Evolutionary conservation across 768 basidiomycete species (phyloP).

Genomic region (Glaciozyma martinii): DNA sequence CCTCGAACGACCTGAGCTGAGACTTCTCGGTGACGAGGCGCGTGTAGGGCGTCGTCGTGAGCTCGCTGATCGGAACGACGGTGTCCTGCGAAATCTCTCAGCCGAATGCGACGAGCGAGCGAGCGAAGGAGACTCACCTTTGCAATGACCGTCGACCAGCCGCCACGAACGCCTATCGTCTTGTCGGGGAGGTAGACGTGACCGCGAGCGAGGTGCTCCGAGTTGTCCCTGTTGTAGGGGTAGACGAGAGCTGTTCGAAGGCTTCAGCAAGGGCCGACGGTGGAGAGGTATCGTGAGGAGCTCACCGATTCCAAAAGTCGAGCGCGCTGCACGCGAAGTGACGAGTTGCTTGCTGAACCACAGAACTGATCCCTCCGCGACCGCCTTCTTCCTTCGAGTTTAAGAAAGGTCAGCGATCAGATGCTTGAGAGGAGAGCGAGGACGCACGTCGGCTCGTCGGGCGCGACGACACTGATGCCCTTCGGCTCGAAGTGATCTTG

Average conservation of each 20-base stretch:
- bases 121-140: background rate
- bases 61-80: background rate
- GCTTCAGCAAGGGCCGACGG: too few relatives aligned
- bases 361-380: background rate
- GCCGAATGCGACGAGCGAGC: background rate
- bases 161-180: background rate
- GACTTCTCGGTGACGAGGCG: background rate
- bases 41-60: background rate
- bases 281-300: too few relatives aligned
- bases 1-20: background rate
- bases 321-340: background rate
- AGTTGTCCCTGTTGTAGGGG: background rate
- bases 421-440: too few relatives aligned
- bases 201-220: background rate
- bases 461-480: constrained; percentile 2
- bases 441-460: background rate
- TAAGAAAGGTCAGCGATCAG: too few relatives aligned
- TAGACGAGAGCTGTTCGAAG: background rate
- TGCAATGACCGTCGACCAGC: background rate
- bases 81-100: background rate
- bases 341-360: background rate
- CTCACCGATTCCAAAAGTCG: background rate
- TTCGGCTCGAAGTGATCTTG: background rate
- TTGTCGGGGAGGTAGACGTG: background rate
- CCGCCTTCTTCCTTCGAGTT: background rate